These are phyloP conservation scores for Hansenula sp. DNA, from an alignment of 1,139 yeast species.

Conservation along the genomic window DNA sequence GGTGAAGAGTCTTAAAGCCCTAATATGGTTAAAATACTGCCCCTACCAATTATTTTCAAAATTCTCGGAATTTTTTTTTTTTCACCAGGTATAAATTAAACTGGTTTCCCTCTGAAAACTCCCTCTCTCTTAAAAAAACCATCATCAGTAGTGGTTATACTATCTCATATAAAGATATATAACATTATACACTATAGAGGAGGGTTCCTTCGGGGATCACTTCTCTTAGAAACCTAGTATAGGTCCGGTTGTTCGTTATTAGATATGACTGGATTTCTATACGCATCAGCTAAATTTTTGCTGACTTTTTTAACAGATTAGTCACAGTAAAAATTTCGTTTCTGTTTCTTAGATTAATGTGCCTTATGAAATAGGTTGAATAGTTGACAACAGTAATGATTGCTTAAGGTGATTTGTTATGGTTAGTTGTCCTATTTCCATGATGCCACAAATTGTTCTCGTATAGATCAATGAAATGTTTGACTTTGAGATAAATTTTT, in stretches of 20 bases:
- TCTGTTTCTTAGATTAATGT: constrained; percentile 26
- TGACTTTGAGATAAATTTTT: background rate
- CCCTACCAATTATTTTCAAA: too few relatives aligned
- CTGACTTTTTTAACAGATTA: constrained; percentile 28
- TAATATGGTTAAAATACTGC: too few relatives aligned
- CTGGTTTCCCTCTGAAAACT: constrained; percentile 7
- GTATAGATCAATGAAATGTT: constrained; percentile 1
- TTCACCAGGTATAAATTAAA: constrained; percentile 12
- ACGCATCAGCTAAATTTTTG: constrained; percentile 27
- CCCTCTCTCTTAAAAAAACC: constrained; percentile 10
- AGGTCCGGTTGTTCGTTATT: constrained; percentile 21
- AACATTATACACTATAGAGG: constrained; percentile 32
- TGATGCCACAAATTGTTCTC: constrained; percentile 20
- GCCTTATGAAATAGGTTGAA: constrained; percentile 24
- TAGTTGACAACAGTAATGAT: constrained; percentile 11
- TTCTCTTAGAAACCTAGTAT: constrained; percentile 24
- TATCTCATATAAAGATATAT: constrained; percentile 54
- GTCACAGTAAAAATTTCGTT: constrained; percentile 28
- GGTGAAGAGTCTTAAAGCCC: too few relatives aligned
- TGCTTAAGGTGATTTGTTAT: constrained; percentile 18
- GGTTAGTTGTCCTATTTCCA: constrained; percentile 21
- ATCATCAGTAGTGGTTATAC: constrained; percentile 75
- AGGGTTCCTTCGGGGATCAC: constrained; percentile 7
- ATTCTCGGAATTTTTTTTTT: background rate
- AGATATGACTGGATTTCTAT: constrained; percentile 17